Evolutionary conservation across 1,284 basidiomycete genomes (phyloP).

Genomic region (Heterobasidion annosum): DNA sequence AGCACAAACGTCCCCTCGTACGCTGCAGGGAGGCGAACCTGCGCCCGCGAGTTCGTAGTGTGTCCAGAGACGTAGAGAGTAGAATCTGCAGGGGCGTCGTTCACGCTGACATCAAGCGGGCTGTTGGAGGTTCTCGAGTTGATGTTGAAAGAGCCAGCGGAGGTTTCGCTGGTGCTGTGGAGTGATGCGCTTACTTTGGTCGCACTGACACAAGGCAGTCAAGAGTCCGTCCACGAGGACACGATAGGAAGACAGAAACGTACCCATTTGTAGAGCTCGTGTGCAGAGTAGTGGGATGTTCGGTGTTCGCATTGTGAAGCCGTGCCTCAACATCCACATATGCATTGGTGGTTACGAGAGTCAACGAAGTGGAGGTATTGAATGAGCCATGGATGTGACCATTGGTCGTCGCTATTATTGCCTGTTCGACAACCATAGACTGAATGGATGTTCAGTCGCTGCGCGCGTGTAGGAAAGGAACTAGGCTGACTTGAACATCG

Average conservation of each 20-base stretch:
- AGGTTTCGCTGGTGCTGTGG: constrained; percentile 14
- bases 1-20: constrained; percentile 35
- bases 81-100: constrained; percentile 28
- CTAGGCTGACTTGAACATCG: constrained; percentile 18
- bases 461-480: not conserved
- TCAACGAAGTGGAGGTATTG: constrained; percentile 23
- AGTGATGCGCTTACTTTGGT: constrained; percentile 22
- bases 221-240: not conserved
- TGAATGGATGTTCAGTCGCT: constrained; percentile 12
- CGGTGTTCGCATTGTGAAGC: constrained; percentile 20
- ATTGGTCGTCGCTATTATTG: constrained; percentile 22
- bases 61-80: constrained; percentile 22
- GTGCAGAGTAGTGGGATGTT: constrained; percentile 14
- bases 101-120: constrained; percentile 23
- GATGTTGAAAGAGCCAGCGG: constrained; percentile 22
- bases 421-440: constrained; percentile 24
- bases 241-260: constrained; percentile 3
- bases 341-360: constrained; percentile 27
- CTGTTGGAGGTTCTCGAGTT: constrained; percentile 14
- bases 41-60: constrained; percentile 22
- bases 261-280: constrained; percentile 31
- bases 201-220: constrained; percentile 13
- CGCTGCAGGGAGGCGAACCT: constrained; percentile 25
- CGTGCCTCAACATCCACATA: constrained; percentile 25
- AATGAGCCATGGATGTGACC: constrained; percentile 33